Evolutionary conservation across 2,329 filamentous ascomycete genomes (phyloP), one percentile per base, ranked within the genome.

Genomic region (Botrytis paeoniae): DNA sequence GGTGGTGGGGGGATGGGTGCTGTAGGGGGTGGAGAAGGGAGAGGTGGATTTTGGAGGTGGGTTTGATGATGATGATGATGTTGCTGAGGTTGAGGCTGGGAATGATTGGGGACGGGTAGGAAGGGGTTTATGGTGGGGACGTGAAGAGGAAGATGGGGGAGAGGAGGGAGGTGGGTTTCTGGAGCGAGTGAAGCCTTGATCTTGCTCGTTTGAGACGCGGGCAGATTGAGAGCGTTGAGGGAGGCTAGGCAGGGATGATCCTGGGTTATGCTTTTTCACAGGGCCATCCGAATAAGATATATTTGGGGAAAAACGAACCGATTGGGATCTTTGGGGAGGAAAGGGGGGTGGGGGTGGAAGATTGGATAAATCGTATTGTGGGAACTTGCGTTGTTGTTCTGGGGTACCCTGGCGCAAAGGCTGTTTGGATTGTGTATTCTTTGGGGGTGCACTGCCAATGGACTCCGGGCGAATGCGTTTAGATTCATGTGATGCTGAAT

Each of bases 251-350:
- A 59, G 18, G 20, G 70, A 59, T 22, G n/a, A 12, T 45, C 41
- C 35, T 66, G 48, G 61, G 8, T 60, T 45, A 29, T 25, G n/a
- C 1, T 54, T 68, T 9, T 12, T 68, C 25, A 68, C 35, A 68
- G 37, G 39, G 35, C 43, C 51, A 22, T 71, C 35, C 37, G 62
- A 63, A n/a, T 41, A 69, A 35, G 51, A 69, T 69, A 69, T 25
- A 32, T 71, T 35, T 22, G 61, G 62, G 14, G 70, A 71, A 37
- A 71, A 71, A 22, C 70, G 70, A 37, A 71, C 70, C 9, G 70
- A 71, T 25, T 68, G 70, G 9, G 62, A 60, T 60, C 70, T 37
- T 59, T 66, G 61, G 45, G 61, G 29, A 35, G 59, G 69, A 10
- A 68, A 68, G 3, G 61, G 70, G 12, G 60, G 61, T 4, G 70